Evolutionary conservation across 2,329 filamentous ascomycete species (phyloP).

Genomic region (Lasiodiplodia citricola): DNA sequence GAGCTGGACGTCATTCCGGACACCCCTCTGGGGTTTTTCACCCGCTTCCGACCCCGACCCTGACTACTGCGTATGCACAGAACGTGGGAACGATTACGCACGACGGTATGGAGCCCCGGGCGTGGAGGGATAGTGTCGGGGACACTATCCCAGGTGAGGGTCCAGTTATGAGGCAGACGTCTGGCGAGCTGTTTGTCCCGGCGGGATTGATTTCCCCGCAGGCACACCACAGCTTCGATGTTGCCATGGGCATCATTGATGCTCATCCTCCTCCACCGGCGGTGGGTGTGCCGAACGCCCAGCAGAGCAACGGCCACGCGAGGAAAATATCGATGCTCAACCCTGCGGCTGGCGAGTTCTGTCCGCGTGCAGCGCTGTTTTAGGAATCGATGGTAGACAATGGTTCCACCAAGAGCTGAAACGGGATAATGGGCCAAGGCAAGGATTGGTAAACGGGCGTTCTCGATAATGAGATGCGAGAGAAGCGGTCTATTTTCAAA

Average conservation of each 20-base stretch:
- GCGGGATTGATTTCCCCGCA: background rate
- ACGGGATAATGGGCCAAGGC: too few relatives aligned
- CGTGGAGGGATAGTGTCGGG: background rate
- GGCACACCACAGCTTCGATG: background rate
- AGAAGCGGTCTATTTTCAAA: background rate
- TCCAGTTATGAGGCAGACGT: background rate
- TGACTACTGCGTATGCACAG: too few relatives aligned
- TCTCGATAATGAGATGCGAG: background rate
- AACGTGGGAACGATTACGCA: too few relatives aligned
- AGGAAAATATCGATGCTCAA: background rate
- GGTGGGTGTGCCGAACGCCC: background rate
- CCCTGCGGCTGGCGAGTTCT: background rate
- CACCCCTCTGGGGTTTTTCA: background rate
- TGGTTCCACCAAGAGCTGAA: background rate
- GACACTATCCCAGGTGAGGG: background rate
- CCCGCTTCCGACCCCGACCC: background rate
- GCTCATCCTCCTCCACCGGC: background rate
- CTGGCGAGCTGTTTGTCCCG: background rate
- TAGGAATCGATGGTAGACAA: background rate
- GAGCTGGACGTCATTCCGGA: background rate
- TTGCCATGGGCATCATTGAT: background rate
- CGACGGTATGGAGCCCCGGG: background rate
- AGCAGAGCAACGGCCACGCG: background rate
- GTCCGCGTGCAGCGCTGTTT: background rate
- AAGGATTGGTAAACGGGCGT: background rate